Conservation (phyloP, 2,329 filamentous ascomycete species). For the Aspergillus quadricinctus region DNA sequence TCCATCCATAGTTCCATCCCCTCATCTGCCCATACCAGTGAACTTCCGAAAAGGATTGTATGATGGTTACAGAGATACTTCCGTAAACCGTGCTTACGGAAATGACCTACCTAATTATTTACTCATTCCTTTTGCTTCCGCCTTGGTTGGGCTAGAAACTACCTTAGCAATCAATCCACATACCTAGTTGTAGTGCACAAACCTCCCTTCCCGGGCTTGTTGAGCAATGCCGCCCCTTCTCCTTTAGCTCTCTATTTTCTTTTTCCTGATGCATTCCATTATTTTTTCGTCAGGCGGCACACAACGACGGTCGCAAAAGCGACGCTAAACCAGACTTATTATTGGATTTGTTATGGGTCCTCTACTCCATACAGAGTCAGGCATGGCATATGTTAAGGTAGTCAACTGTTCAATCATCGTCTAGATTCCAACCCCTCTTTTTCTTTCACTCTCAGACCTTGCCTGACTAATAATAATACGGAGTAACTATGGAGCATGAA, state of each 20-base stretch:
- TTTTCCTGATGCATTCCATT: slow-evolving; percentile 1
- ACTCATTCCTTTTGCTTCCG: slow-evolving; percentile 26
- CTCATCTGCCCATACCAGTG: background rate
- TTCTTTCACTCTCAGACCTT: background rate
- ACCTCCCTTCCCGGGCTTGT: slow-evolving; percentile 17
- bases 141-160: slow-evolving; percentile 19
- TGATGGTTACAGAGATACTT: slow-evolving; percentile 4
- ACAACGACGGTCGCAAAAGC: slow-evolving; percentile 25
- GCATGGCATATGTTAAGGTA: background rate
- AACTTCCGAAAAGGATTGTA: background rate
- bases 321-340: slow-evolving; percentile 28
- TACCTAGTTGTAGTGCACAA: slow-evolving; percentile 14
- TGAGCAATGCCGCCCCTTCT: slow-evolving; percentile 23
- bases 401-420: slow-evolving; percentile 8
- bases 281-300: slow-evolving; percentile 9
- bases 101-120: slow-evolving; percentile 16
- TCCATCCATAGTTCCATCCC: slow-evolving; percentile 5
- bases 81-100: slow-evolving; percentile 1
- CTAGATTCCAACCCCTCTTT: slow-evolving; percentile 11
- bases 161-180: slow-evolving; percentile 28
- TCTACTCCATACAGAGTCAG: slow-evolving; percentile 9
- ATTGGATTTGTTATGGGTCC: slow-evolving; percentile 36
- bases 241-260: slow-evolving; percentile 10
- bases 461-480: background rate
- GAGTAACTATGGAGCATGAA: background rate